Evolutionary conservation across 768 basidiomycete genomes (phyloP), one percentile per base, ranked within the genome.

Genomic region (Podaxis sp.): DNA sequence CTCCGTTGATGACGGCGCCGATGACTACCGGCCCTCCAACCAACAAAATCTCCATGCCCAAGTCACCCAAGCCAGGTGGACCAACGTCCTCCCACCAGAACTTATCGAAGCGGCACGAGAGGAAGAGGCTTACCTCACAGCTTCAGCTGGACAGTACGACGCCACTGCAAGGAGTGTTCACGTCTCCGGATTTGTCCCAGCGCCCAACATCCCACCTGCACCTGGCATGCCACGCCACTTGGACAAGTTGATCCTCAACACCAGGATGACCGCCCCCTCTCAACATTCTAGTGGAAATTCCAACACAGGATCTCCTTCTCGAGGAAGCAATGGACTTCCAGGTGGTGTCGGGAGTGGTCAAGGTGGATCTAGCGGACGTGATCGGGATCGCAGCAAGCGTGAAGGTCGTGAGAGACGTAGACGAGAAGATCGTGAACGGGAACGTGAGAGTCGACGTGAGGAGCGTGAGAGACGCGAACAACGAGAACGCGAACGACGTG

Each of bases 201-300:
- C 88, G 1, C 92, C 94, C 17, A 86, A 87, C 66, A 90, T 96
- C 64, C 95, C 95, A 1, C 88, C 89, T 22, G 95, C 97, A 2
- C 95, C 97, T 0, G 79, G 83, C 1, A 81, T 99, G 49, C 97
- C 97, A 0, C 79, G 95, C 1, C 94, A 98, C 70, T 79, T 99
- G 46, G 96, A 99, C 70, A 95, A 95, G 69, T 87, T 97, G 54
- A 97, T 98, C 63, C 76, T 99, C 64, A 99, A 99, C 69, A 70
- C 81, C 67, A 67, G 75, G 64, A 75, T 76, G 48, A 74, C 66
- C 24, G 64, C 65, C 59, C 72, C 68, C 64, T 75, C 66, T 4
- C 58, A 56, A 42, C 56, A 52, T 30, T 59, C 60, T 4, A 46
- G 64, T 24, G 60, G 56, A 28, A 62, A 56, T 17, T 59, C 59